These are phyloP conservation scores for Monosporozyma servazzii DNA, from an alignment of 805 yeast species.

Conservation along the genomic window DNA sequence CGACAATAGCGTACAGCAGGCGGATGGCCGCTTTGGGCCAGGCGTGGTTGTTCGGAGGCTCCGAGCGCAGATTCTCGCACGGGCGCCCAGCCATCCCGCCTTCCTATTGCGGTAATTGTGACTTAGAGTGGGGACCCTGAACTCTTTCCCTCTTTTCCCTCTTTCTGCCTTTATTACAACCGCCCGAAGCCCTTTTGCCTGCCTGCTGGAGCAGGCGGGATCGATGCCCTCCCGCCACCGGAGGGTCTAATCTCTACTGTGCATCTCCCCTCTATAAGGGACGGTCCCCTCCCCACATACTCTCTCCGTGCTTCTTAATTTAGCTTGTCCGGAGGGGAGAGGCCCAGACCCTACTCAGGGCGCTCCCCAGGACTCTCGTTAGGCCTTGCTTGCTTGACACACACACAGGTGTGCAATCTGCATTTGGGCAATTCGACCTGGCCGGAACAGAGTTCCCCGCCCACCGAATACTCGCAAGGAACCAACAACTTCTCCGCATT, in stretches of 20 bases:
- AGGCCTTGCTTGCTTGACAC: no score
- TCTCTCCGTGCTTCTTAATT: no score
- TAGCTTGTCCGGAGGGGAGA: background rate
- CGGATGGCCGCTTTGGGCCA: background rate
- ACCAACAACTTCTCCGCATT: background rate
- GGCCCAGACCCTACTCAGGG: no score
- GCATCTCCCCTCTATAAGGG: no score
- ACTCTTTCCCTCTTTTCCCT: background rate
- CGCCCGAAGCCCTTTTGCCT: background rate
- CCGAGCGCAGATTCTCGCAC: no score
- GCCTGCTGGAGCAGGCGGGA: background rate
- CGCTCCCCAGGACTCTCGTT: no score
- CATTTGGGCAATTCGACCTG: no score
- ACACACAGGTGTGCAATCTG: no score
- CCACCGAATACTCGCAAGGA: no score
- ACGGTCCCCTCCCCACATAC: background rate
- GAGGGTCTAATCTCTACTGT: background rate
- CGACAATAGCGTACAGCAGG: background rate
- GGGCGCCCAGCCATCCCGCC: background rate
- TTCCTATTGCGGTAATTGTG: background rate
- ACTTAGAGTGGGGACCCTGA: background rate
- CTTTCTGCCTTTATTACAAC: no score
- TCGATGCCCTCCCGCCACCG: background rate
- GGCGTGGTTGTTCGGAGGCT: background rate
- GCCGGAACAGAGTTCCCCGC: no score